These are phyloP conservation scores for Penicillium bialowiezense DNA, from an alignment of 495 filamentous ascomycete species.

Conservation along the genomic window DNA sequence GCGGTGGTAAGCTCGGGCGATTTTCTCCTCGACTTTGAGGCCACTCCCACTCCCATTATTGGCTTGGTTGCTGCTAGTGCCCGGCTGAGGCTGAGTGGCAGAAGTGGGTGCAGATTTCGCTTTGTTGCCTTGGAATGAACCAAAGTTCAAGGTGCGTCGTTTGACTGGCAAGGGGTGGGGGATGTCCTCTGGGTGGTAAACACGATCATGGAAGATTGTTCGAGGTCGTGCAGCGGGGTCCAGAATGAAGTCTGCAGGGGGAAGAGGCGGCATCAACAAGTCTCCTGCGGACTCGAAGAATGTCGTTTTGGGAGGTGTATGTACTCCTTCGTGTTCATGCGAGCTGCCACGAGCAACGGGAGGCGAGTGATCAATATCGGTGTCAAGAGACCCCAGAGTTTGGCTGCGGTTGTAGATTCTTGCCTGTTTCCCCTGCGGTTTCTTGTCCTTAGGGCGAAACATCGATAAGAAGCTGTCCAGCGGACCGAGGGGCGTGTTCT, in stretches of 20 bases:
- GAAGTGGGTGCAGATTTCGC: conserved; percentile 15
- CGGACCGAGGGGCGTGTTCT: conserved; percentile 37
- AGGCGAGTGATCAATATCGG: conserved; percentile 32
- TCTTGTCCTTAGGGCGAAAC: conserved; percentile 47
- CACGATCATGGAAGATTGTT: conserved; percentile 95
- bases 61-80: conserved; percentile 3
- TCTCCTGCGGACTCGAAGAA: conserved; percentile 94
- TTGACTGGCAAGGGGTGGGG: conserved; percentile 73
- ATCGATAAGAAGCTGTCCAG: conserved; percentile 64
- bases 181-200: conserved; percentile 92
- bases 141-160: conserved; percentile 41
- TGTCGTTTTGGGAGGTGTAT: conserved; percentile 84
- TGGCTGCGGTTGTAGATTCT: conserved; percentile 79
- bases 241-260: conserved; percentile 72
- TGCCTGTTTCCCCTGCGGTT: conserved; percentile 46
- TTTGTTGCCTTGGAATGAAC: conserved; percentile 40
- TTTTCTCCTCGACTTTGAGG: conserved; percentile 95
- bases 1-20: conserved; percentile 89
- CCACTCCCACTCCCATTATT: conserved; percentile 35
- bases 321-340: conserved; percentile 39
- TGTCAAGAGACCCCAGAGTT: conserved; percentile 50
- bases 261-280: conserved; percentile 84
- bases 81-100: conserved; percentile 10
- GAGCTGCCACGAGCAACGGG: conserved; percentile 39
- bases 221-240: conserved; percentile 79